phyloP scores from a whole-genome alignment of 768 basidiomycete genomes.

The Tulasnella sp. region DNA sequence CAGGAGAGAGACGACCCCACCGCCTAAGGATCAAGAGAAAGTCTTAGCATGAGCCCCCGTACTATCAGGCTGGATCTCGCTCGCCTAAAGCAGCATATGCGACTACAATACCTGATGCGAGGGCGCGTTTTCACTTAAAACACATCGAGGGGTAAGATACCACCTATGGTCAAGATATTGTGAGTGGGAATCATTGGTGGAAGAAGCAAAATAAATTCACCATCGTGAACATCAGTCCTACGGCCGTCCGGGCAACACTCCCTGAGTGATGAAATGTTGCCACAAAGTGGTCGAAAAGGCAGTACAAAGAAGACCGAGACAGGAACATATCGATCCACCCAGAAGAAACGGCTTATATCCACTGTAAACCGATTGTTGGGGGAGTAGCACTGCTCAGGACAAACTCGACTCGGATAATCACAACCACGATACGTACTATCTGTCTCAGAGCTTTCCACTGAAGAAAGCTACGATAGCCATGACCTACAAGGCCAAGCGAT shows the following conservation, averaged over 20 bases:
- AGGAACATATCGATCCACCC: neutral
- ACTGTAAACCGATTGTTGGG: neutral
- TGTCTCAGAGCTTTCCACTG: constrained; percentile 1
- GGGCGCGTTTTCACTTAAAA: neutral
- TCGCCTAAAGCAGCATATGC: neutral
- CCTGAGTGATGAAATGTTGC: constrained; percentile 10
- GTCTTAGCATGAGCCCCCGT: no score
- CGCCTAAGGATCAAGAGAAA: neutral
- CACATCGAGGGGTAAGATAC: constrained; percentile 6
- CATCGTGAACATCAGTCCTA: neutral
- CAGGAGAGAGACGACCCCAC: constrained; percentile 15
- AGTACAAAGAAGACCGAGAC: neutral
- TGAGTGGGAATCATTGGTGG: neutral
- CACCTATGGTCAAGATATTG: neutral
- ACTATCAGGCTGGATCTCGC: neutral
- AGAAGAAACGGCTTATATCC: constrained; percentile 4
- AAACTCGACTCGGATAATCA: neutral
- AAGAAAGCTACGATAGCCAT: constrained; percentile 4
- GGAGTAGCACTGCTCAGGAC: neutral
- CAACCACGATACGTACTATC: neutral
- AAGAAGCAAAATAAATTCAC: neutral
- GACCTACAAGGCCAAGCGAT: neutral
- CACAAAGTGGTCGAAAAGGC: constrained; percentile 4
- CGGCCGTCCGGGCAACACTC: neutral
- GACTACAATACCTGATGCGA: constrained; percentile 2